Evolutionary conservation across 2,329 filamentous ascomycete species (phyloP).

Genomic region (Colletotrichum nymphaeae): DNA sequence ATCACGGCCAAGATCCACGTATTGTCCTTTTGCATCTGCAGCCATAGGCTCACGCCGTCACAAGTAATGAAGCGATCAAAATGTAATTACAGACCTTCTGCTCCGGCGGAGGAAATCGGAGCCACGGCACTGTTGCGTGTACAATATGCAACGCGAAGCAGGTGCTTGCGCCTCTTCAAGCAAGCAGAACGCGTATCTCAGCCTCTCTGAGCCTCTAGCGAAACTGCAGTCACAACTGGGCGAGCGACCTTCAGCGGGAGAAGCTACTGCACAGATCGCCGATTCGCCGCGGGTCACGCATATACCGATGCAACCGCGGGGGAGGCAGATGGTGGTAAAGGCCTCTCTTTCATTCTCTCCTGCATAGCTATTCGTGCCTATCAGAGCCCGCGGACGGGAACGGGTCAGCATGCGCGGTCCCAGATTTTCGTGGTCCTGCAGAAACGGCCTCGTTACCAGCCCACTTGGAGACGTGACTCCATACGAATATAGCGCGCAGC

Average conservation of each 20-base stretch:
- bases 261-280: slow-evolving; percentile 27
- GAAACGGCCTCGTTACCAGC: neutral
- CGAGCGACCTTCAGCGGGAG: neutral
- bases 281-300: slow-evolving; percentile 24
- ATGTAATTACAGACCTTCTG: neutral
- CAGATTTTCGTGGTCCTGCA: neutral
- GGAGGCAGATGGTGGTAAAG: neutral
- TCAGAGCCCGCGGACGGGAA: neutral
- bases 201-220: neutral
- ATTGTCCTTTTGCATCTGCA: neutral
- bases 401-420: neutral
- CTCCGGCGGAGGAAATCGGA: neutral
- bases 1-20: neutral
- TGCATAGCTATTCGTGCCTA: neutral
- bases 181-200: neutral
- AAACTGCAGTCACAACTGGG: neutral
- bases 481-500: neutral
- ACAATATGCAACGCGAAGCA: neutral
- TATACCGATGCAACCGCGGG: slow-evolving; percentile 23
- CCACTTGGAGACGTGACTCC: neutral
- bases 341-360: neutral
- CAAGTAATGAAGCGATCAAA: neutral
- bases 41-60: neutral
- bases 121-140: neutral
- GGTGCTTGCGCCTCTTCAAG: neutral